Percentiles rank a stretch among this genome's conserved stretches.
These are phyloP conservation scores for Xylaria bambusicola DNA, from an alignment of 495 filamentous ascomycete species.

Conservation along the genomic window DNA sequence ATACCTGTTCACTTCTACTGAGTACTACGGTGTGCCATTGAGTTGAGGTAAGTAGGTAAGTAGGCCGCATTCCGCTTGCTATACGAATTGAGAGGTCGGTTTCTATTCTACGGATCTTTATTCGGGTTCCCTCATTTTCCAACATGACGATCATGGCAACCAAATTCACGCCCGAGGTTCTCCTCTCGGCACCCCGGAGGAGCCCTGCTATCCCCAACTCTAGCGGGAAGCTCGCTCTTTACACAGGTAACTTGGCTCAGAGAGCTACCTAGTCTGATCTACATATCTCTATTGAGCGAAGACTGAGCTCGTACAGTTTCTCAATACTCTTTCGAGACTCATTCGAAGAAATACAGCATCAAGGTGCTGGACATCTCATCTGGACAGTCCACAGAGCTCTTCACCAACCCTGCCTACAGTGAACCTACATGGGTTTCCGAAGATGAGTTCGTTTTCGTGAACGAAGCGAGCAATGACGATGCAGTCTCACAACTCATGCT, in stretches of 20 bases:
- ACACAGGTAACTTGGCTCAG: constrained; percentile 47
- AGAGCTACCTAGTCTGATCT: background rate
- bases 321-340: constrained; percentile 80
- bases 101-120: too few species aligned
- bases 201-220: constrained; percentile 75
- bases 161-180: constrained; percentile 77
- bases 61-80: too few species aligned
- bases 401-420: constrained; percentile 61
- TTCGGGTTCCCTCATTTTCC: constrained; percentile 2
- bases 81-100: too few species aligned
- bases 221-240: constrained; percentile 68
- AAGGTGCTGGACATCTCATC: constrained; percentile 70
- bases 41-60: too few species aligned
- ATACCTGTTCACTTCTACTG: background rate
- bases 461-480: constrained; percentile 60
- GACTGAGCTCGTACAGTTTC: constrained; percentile 41
- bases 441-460: constrained; percentile 67
- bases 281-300: background rate
- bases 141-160: constrained; percentile 66
- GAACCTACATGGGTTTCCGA: constrained; percentile 78
- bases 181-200: constrained; percentile 82
- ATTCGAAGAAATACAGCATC: constrained; percentile 74
- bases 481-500: constrained; percentile 61
- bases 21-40: background rate
- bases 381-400: constrained; percentile 66